Base-by-base conservation (phyloP, 768 basidiomycete species). In the Ramaria sp. region DNA sequence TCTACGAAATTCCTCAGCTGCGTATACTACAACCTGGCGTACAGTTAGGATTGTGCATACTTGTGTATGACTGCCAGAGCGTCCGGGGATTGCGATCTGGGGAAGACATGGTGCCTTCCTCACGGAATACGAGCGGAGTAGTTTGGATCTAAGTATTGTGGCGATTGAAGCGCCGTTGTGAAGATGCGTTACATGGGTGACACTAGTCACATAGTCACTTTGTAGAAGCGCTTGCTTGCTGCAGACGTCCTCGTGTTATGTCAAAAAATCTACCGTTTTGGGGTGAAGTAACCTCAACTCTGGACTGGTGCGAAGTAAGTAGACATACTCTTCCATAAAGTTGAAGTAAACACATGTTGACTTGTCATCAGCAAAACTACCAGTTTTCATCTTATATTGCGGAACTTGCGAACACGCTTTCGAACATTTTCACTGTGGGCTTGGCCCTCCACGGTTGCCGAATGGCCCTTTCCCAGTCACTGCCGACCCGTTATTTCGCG, bases 371-470 rank as follows among this genome's bases (percentile, higher is more conserved):
- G 82, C 73, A 76, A 51, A 91, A 90, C 66, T 87, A 90, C 68
- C 82, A 85, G 65, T 86, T 87, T 69, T 81, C 84, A 3, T 78
- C 78, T 15, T 87, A 86, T 64, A 76, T 91, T 50, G 88, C 88
- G 27, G 88, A 91, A 66, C 78, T 84, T 67, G 78, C 81, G 51
- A 91, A 89, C 68, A 78, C 83, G 0, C 73, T 86, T 58, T 87
- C 86, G 10, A 91, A 88, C 63, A 59, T 87, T 19, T 77, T 83
- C 58, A 77, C 80, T 6, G 73, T 88, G 42, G 63, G 61, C 5
- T 64, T 86, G 9, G 76, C 84, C 0, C 37, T 82, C 0, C 77
- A 76, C 56, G 87, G 76, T 7, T 69, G 66, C n/a, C 61, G 51
- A n/a, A 54, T 61, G 7, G 66, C 68, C 1, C 30, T 60, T 1